Conservation (phyloP, 192 early-diverging fungal species). For the Coemansia sp. region DNA sequence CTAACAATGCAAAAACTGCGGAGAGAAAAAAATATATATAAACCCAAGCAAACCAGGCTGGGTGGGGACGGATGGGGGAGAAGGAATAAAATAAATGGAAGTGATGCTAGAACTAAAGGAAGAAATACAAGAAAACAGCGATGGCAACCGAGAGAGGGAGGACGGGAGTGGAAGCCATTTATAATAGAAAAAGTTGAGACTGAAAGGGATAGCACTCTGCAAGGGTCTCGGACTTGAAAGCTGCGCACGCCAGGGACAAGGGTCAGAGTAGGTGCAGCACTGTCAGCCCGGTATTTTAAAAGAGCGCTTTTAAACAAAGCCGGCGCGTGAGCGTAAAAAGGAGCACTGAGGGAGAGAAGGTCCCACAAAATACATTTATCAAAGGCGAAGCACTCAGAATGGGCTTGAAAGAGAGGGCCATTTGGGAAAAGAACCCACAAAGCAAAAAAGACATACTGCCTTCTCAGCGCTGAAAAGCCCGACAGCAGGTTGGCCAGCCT, state of each 20-base stretch:
- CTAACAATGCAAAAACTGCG: conserved; percentile 5
- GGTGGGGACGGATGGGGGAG: not conserved
- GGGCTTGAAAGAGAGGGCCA: conserved; percentile 7
- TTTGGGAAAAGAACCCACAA: conserved; percentile 2
- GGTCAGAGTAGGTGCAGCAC: not conserved
- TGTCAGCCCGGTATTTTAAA: not conserved
- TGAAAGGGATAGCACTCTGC: not conserved
- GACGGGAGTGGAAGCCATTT: not conserved
- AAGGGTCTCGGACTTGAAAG: conserved; percentile 8
- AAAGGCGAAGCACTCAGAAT: conserved; percentile 3
- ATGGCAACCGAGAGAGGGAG: not conserved
- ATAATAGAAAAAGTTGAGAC: conserved; percentile 1
- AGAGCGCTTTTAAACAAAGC: conserved; percentile 13
- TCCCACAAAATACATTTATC: conserved; percentile 9
- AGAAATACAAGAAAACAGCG: not conserved
- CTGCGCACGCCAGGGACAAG: not conserved
- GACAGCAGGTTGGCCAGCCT: not conserved
- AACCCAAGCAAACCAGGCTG: conserved; percentile 9
- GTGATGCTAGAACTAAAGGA: not conserved
- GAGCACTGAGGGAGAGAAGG: not conserved
- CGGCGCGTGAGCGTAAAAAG: conserved; percentile 1
- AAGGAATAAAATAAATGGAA: not conserved
- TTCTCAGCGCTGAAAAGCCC: not conserved
- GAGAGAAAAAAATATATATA: conserved; percentile 1
- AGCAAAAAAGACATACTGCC: not conserved